Evolutionary conservation across 768 basidiomycete genomes (phyloP).

Genomic region (Russula dissimulans): DNA sequence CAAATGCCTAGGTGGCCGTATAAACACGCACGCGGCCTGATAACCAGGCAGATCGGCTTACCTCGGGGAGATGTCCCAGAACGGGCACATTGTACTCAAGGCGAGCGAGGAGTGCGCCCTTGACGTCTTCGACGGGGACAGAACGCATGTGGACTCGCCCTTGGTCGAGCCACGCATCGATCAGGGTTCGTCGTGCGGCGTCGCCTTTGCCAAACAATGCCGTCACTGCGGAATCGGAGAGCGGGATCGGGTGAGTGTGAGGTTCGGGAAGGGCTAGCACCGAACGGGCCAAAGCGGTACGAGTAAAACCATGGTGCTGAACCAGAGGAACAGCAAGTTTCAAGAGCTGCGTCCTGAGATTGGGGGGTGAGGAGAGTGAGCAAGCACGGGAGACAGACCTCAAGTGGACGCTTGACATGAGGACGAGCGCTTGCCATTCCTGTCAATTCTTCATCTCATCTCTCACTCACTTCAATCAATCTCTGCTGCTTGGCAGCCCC

Average conservation of each 20-base stretch:
- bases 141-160: slow-evolving; percentile 45
- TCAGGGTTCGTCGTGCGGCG: slow-evolving; percentile 50
- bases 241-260: slow-evolving; percentile 47
- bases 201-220: slow-evolving; percentile 67
- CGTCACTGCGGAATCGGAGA: slow-evolving; percentile 61
- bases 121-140: slow-evolving; percentile 29
- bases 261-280: slow-evolving; percentile 45
- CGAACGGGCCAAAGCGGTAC: slow-evolving; percentile 56
- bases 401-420: background rate
- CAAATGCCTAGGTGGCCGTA: slow-evolving; percentile 49
- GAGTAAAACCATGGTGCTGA: slow-evolving; percentile 61
- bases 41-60: slow-evolving; percentile 25
- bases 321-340: slow-evolving; percentile 58
- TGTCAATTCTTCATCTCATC: background rate
- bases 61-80: slow-evolving; percentile 57
- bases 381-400: background rate
- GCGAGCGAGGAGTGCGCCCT: slow-evolving; percentile 45
- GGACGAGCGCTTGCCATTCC: slow-evolving; percentile 1
- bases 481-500: slow-evolving; percentile 17
- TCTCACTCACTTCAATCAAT: background rate
- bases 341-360: slow-evolving; percentile 33
- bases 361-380: background rate
- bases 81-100: slow-evolving; percentile 62
- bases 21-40: background rate
- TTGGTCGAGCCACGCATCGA: slow-evolving; percentile 67